These are phyloP conservation scores for Boletellus dicymbophilus DNA, from an alignment of 1,284 basidiomycete species.

Conservation along the genomic window DNA sequence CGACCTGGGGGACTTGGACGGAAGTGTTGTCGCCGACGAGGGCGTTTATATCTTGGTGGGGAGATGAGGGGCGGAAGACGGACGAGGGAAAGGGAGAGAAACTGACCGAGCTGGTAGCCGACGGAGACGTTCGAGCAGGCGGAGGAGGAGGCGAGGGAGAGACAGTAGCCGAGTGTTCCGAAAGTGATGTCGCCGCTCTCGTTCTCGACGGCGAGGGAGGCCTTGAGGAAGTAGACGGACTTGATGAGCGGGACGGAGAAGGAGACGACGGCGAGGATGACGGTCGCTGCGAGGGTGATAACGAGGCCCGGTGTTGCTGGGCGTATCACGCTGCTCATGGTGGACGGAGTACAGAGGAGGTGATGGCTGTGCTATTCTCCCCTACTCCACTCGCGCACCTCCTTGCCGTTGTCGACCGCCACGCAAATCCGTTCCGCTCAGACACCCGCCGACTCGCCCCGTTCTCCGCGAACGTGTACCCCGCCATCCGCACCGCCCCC, in stretches of 20 bases:
- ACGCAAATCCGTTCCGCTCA: constrained; percentile 61
- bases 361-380: constrained; percentile 28
- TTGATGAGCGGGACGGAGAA: constrained; percentile 89
- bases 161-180: constrained; percentile 85
- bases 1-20: constrained; percentile 74
- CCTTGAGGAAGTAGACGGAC: constrained; percentile 83
- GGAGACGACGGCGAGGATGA: constrained; percentile 77
- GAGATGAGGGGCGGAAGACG: constrained; percentile 12
- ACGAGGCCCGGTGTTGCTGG: constrained; percentile 87
- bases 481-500: constrained; percentile 45
- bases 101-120: constrained; percentile 83
- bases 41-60: constrained; percentile 68
- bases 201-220: constrained; percentile 52
- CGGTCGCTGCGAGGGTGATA: constrained; percentile 72
- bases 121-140: constrained; percentile 77
- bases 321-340: constrained; percentile 60
- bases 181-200: constrained; percentile 70
- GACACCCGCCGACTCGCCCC: constrained; percentile 59
- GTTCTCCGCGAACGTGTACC: constrained; percentile 51
- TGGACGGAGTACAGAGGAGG: neutral
- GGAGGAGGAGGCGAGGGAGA: constrained; percentile 53
- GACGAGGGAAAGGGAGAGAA: neutral
- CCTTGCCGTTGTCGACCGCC: constrained; percentile 41
- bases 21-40: constrained; percentile 73
- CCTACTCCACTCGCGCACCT: constrained; percentile 39